Base-by-base conservation (phyloP, 768 basidiomycete species). In the Phaeotremella fagi region DNA sequence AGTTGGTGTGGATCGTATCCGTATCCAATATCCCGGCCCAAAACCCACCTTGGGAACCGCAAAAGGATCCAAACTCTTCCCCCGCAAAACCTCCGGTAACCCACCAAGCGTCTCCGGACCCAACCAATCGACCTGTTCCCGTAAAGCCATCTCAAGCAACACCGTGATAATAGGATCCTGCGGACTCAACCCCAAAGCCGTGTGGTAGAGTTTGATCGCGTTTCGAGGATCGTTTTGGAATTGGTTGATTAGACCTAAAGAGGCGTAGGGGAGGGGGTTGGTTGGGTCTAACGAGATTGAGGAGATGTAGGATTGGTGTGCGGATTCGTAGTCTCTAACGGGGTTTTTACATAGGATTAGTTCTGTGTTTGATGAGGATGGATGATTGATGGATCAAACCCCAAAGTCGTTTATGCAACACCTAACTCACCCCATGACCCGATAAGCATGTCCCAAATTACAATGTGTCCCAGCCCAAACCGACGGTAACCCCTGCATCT, bases 161-260 rank as follows among this genome's bases (percentile, higher is more conserved):
- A 72, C 65, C 3, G 75, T 73, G 0, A 63, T 57, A 29, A 74
- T 65, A 7, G 75, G 59, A 47, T 74, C 72, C 51, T 74, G 73
- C 1, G 75, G 63, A 15, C 54, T 49, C 3, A 75, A 57, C 12
- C 49, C 46, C 54, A 83, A 33, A 49, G 90, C 92, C 78, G 92
- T 88, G 70, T 99, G 95, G 61, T 95, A 98, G 55, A 84, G 85
- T 31, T 89, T 76, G 60, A 99, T 91, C 2, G 94, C 88, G 12
- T 81, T 80, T 60, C 92, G 85, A 4, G 85, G 73, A 44, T 88
- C 79, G 22, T 82, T 83, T 58, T 83, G 76, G 16, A 88, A 77
- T 61, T 95, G 90, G 62, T 85, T 79, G 1, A 94, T 84, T 71
- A 95, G 83, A n/a, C 90, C 95, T 0, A 97, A 78, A 66, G 88